Percentiles rank a stretch among this genome's conserved stretches.
phyloP scores from a whole-genome alignment of 345 rosid species.

The Excoecaria agallocha region DNA sequence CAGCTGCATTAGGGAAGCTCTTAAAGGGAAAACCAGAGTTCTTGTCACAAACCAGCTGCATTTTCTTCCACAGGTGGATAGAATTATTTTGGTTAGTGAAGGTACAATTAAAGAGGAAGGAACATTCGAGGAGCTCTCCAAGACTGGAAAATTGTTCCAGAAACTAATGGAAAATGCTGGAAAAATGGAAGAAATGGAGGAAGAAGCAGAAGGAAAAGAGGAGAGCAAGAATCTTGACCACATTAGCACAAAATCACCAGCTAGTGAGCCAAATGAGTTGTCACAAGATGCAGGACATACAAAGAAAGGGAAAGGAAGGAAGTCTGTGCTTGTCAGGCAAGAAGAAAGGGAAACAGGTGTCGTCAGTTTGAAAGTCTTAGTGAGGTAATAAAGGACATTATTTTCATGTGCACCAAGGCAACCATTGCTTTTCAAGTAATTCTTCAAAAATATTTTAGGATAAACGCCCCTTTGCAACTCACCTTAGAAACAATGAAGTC shows the following conservation, averaged over 20 bases:
- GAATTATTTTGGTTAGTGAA: conserved; percentile 82
- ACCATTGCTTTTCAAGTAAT: neutral
- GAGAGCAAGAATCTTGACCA: conserved; percentile 41
- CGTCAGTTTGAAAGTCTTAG: conserved; percentile 71
- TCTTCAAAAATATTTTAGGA: neutral
- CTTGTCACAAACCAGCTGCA: conserved; percentile 99
- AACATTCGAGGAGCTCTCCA: conserved; percentile 80
- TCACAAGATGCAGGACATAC: conserved; percentile 34
- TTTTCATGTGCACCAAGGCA: neutral
- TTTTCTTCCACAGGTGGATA: conserved; percentile 96
- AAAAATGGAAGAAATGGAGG: conserved; percentile 67
- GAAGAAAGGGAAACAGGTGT: conserved; percentile 98
- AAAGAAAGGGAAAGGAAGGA: conserved; percentile 59
- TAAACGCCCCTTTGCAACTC: neutral
- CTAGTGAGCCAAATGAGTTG: conserved; percentile 48
- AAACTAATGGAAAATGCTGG: conserved; percentile 99
- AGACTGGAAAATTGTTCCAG: conserved; percentile 66
- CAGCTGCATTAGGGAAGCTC: conserved; percentile 77
- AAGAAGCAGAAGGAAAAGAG: conserved; percentile 62
- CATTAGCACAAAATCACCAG: conserved; percentile 35
- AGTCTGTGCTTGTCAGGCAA: conserved; percentile 85
- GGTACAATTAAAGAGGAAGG: conserved; percentile 93
- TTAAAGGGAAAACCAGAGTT: conserved; percentile 82
- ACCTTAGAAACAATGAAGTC: neutral
- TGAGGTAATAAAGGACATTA: conserved; percentile 44